Conservation (phyloP, 2,329 filamentous ascomycete genomes). For the Sporothrix pseudoabietina region DNA sequence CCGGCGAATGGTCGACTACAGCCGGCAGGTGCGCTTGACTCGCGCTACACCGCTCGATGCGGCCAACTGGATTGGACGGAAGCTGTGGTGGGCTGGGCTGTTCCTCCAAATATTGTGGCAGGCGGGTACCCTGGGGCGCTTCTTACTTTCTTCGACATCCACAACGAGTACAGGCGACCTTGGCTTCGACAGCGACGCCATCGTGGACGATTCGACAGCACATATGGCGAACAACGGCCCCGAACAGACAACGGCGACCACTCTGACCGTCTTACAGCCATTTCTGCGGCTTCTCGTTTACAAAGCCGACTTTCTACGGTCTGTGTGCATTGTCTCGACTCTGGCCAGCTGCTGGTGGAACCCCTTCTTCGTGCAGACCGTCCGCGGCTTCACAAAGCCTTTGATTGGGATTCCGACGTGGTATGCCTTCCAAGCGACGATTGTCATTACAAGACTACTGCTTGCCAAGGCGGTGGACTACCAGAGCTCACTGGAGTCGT, state of each 20-base stretch:
- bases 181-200: slow-evolving; percentile 34
- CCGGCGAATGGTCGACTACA: slow-evolving; percentile 71
- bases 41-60: slow-evolving; percentile 48
- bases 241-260: neutral
- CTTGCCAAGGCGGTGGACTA: slow-evolving; percentile 50
- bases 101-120: slow-evolving; percentile 57
- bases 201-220: slow-evolving; percentile 36
- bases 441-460: slow-evolving; percentile 57
- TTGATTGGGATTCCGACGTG: slow-evolving; percentile 64
- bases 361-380: slow-evolving; percentile 62
- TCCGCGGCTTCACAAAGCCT: slow-evolving; percentile 61
- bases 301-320: slow-evolving; percentile 36
- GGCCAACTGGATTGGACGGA: slow-evolving; percentile 47
- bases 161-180: neutral
- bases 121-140: slow-evolving; percentile 23
- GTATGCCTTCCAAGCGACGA: slow-evolving; percentile 65
- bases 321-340: slow-evolving; percentile 31
- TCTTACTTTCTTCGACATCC: neutral
- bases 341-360: slow-evolving; percentile 65
- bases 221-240: neutral
- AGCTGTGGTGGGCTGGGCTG: slow-evolving; percentile 54
- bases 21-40: slow-evolving; percentile 49
- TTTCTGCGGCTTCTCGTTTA: slow-evolving; percentile 47
- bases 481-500: slow-evolving; percentile 61
- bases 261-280: slow-evolving; percentile 40